Evolutionary conservation across 2,329 filamentous ascomycete species (phyloP).

Genomic region (Dothistroma septosporum): DNA sequence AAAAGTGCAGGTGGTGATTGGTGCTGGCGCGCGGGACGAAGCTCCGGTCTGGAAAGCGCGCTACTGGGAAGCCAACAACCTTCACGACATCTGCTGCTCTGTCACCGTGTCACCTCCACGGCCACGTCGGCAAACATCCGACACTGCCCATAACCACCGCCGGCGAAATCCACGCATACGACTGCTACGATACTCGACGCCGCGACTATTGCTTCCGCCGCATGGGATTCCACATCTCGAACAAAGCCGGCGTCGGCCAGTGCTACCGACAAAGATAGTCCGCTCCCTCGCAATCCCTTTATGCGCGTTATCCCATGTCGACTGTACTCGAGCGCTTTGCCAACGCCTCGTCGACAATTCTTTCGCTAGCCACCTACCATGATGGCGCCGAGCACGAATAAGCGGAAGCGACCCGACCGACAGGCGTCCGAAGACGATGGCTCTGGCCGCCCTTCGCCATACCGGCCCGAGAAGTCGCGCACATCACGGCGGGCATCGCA

Average conservation of each 20-base stretch:
- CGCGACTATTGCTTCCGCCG: neutral
- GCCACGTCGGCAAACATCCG: neutral
- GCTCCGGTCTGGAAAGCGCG: neutral
- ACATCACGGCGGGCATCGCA: slow-evolving; percentile 45
- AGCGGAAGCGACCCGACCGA: slow-evolving; percentile 54
- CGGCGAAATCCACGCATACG: neutral
- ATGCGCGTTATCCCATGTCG: neutral
- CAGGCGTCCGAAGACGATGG: slow-evolving; percentile 43
- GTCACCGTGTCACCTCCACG: neutral
- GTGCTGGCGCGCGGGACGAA: too few relatives aligned
- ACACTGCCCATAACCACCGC: neutral
- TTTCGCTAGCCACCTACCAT: neutral
- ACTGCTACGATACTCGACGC: neutral
- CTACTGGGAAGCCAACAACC: neutral
- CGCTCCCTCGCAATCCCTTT: neutral
- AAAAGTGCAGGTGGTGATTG: too few relatives aligned
- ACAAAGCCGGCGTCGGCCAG: neutral
- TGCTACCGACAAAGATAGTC: neutral
- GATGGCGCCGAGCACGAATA: slow-evolving; percentile 38
- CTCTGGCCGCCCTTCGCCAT: slow-evolving; percentile 45
- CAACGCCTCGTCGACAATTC: neutral
- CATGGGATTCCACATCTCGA: neutral
- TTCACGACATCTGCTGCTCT: neutral
- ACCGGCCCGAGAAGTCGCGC: slow-evolving; percentile 48
- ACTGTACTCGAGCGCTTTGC: neutral